Evolutionary conservation across 805 yeast species (phyloP).

Genomic region (Myxozyma nipponensis): DNA sequence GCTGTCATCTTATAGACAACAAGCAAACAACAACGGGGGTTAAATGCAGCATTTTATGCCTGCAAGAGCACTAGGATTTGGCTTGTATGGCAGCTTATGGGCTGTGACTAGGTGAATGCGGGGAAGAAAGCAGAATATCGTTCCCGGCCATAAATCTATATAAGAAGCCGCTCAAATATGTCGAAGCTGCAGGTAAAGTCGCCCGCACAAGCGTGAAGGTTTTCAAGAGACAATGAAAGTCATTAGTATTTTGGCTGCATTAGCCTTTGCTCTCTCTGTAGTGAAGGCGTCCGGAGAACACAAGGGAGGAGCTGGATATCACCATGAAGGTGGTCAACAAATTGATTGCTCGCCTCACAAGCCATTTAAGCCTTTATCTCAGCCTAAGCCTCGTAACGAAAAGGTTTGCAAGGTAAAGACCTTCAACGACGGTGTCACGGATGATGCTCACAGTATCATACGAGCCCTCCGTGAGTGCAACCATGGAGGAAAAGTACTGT

Average conservation of each 20-base stretch:
- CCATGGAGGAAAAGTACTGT: not conserved
- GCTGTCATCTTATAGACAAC: no score
- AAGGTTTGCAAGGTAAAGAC: not conserved
- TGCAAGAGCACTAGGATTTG: no score
- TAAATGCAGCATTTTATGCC: no score
- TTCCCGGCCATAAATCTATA: no score
- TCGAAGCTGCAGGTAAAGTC: no score
- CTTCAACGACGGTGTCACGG: not conserved
- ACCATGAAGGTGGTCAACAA: not conserved
- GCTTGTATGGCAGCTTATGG: no score
- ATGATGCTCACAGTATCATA: not conserved
- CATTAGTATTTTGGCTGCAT: not conserved
- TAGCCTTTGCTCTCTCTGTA: not conserved
- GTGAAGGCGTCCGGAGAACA: not conserved
- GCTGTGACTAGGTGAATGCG: no score
- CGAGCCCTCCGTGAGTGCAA: not conserved
- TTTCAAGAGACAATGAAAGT: not conserved
- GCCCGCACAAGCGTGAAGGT: no score
- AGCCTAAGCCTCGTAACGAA: not conserved
- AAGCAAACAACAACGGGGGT: no score
- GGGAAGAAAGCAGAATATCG: no score
- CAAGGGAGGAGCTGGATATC: not conserved
- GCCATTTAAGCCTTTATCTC: not conserved
- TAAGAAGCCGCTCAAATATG: no score
- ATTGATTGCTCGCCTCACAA: not conserved